phyloP scores from a whole-genome alignment of 202 grass and related monocot species.

The Schoenoplectus tabernaemontani region DNA sequence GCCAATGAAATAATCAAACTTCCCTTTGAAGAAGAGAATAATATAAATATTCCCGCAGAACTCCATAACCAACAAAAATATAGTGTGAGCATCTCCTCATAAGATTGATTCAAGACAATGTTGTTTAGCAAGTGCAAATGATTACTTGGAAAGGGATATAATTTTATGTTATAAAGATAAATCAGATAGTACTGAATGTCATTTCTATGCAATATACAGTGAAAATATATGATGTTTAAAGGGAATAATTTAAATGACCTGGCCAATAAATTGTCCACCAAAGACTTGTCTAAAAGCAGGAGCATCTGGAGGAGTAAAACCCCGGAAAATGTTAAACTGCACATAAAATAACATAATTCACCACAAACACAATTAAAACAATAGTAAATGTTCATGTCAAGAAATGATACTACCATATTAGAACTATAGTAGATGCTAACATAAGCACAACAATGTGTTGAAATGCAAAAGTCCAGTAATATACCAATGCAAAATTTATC shows the following conservation, averaged over 20 bases:
- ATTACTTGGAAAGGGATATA: not conserved
- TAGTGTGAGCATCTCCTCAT: not conserved
- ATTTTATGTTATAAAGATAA: not conserved
- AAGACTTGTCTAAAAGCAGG: constrained; percentile 90
- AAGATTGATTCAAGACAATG: not conserved
- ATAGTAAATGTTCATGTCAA: not conserved
- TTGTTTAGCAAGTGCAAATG: not conserved
- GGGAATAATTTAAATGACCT: constrained; percentile 36
- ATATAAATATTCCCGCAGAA: not conserved
- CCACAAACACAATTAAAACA: not conserved
- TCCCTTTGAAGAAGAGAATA: constrained; percentile 3
- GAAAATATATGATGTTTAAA: not conserved
- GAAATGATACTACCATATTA: not conserved
- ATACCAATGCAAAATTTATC: not conserved
- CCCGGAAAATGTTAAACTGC: constrained; percentile 90
- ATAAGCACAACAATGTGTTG: not conserved
- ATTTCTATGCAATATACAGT: not conserved
- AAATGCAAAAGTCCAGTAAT: not conserved
- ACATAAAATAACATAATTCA: not conserved
- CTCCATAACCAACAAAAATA: not conserved
- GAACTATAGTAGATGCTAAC: not conserved
- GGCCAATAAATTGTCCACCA: constrained; percentile 95
- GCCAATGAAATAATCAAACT: not conserved
- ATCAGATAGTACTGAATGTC: not conserved
- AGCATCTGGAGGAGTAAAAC: constrained; percentile 76